Base-by-base conservation (phyloP, 1,284 basidiomycete species). In the Apiotrichum porosum region DNA sequence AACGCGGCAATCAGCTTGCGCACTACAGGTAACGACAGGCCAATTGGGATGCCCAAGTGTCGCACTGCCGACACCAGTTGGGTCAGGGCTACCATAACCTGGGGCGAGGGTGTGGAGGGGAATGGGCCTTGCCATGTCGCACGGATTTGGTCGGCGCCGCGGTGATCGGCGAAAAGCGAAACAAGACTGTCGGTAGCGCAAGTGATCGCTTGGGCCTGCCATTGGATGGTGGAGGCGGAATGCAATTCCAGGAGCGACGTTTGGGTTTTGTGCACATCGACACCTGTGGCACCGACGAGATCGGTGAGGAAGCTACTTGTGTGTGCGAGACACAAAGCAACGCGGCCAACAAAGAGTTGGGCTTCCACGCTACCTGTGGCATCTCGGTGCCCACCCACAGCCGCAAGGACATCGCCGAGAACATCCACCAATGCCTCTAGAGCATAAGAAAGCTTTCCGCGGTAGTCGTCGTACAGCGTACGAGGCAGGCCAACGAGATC, bases 281-380 rank as follows among this genome's bases (percentile, higher is more conserved):
- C 39, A 9, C 42, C 43, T 1, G 50, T 51, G 17, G 38, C 50
- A 12, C 57, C 60, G 9, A 42, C 40, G 3, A 72, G 51, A 33
- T 67, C 59, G 1, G 31, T 19, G 28, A 71, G 50, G 49, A 71
- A 69, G 1, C 44, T 33, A 18, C 58, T 62, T 19, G 51, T 49
- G 19, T 58, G 59, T 9, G 52, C 58, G 9, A 74, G 47, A 44
- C 65, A 71, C 21, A 70, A 41, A 9, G 71, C 67, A 1, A 73
- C 57, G 17, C 71, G 54, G 2, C 71, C 71, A 13, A 72, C 52
- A 33, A 72, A 67, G 34, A 72, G 44, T 42, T 71, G 67, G 9
- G 61, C 61, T 34, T 66, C 65, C 18, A 71, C 49, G 12, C 53
- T 57, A 2, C 49, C 52, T 13, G 58, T 61, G 2, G 52, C 57